Percentiles rank a stretch among this genome's conserved stretches.
phyloP scores from a whole-genome alignment of 176 grass and related monocot species.

The Saccharum officinarum region DNA sequence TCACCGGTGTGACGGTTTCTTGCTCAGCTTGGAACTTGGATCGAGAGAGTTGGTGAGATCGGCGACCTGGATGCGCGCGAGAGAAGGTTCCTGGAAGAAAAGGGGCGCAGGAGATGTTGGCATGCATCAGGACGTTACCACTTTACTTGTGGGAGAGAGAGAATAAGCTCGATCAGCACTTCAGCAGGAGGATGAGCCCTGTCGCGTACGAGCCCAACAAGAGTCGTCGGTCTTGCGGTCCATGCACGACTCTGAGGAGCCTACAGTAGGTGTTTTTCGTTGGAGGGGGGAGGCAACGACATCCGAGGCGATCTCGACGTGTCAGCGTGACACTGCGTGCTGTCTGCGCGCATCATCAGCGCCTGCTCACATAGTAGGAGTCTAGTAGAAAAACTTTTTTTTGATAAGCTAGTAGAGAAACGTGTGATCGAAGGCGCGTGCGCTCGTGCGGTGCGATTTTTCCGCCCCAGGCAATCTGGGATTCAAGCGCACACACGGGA shows the following conservation, averaged over 20 bases:
- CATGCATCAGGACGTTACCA: too few species aligned
- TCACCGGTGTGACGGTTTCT: slow-evolving; percentile 37
- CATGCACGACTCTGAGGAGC: not conserved
- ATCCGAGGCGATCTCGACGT: not conserved
- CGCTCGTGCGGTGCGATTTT: not conserved
- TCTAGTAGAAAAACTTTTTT: not conserved
- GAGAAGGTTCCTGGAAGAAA: slow-evolving; percentile 49
- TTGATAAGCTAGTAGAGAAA: too few species aligned
- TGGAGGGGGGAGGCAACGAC: not conserved
- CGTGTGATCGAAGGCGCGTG: too few species aligned
- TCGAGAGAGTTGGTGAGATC: slow-evolving; percentile 18
- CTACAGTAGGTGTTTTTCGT: too few species aligned
- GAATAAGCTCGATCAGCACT: not conserved
- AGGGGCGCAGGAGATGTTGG: not conserved
- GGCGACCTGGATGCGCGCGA: not conserved
- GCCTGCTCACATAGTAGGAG: not conserved
- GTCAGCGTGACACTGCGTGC: not conserved
- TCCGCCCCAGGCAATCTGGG: not conserved
- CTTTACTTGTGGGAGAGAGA: not conserved
- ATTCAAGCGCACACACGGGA: too few species aligned
- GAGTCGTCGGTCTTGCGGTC: slow-evolving; percentile 11
- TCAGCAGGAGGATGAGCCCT: not conserved
- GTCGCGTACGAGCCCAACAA: slow-evolving; percentile 14
- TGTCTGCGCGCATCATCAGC: not conserved
- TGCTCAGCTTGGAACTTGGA: not conserved